Percentiles rank a stretch among this genome's conserved stretches.
phyloP scores from a whole-genome alignment of 805 yeast species.

The baker's yeast (Saccharomyces cerevisiae) region DNA sequence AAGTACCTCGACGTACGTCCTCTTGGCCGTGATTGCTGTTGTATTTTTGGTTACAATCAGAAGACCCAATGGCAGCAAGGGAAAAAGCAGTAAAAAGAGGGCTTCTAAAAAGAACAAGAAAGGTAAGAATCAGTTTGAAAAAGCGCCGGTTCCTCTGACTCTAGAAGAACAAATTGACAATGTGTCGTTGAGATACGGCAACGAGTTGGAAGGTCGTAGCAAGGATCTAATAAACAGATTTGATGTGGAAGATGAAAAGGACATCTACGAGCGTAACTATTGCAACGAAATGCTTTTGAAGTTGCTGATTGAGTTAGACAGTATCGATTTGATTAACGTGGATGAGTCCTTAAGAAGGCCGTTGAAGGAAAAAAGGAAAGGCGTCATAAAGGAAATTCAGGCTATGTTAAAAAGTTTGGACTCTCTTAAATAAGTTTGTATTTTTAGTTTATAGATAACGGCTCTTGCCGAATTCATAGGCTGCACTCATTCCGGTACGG shows the following conservation, averaged over 20 bases:
- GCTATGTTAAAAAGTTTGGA: slow-evolving; percentile 50
- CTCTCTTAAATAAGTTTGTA: slow-evolving; percentile 9
- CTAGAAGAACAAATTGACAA: slow-evolving; percentile 22
- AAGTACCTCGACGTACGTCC: not conserved
- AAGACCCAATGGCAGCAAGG: not conserved
- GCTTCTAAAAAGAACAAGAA: slow-evolving; percentile 5
- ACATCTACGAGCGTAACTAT: slow-evolving; percentile 43
- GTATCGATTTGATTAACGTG: slow-evolving; percentile 37
- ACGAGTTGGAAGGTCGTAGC: slow-evolving; percentile 22
- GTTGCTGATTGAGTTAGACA: slow-evolving; percentile 58
- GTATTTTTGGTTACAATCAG: not conserved
- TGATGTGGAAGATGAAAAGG: slow-evolving; percentile 19
- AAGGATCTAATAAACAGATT: slow-evolving; percentile 13
- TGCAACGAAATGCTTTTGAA: slow-evolving; percentile 63
- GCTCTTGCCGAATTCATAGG: not conserved
- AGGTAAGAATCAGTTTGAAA: slow-evolving; percentile 2
- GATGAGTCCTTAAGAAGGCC: slow-evolving; percentile 38
- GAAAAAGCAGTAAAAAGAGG: slow-evolving; percentile 4
- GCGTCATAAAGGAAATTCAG: slow-evolving; percentile 53
- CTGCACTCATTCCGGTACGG: not conserved
- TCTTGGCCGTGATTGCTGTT: not conserved
- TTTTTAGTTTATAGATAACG: not conserved
- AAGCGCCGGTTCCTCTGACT: slow-evolving; percentile 17
- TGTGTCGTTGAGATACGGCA: slow-evolving; percentile 19
- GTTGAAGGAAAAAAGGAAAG: slow-evolving; percentile 51